Conservation (phyloP, 352 stramenopile species). For the Globisporangium abappressorium region DNA sequence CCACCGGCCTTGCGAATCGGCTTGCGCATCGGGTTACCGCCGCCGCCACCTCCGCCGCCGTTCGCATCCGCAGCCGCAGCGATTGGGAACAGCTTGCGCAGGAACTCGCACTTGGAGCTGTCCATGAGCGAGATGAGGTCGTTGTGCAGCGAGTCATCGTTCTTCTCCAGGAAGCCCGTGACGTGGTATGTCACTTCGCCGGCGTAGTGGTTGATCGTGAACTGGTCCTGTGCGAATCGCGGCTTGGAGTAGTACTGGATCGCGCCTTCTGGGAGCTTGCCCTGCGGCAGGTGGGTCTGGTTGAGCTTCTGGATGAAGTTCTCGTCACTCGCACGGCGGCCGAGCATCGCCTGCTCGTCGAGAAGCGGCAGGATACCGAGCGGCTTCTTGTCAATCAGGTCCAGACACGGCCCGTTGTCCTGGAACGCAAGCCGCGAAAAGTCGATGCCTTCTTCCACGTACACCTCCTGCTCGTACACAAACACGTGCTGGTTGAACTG, state of each 20-base stretch:
- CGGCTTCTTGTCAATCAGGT: constrained; percentile 92
- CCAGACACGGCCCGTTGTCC: constrained; percentile 92
- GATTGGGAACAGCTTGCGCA: constrained; percentile 75
- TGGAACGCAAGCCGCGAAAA: constrained; percentile 91
- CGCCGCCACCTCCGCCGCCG: constrained; percentile 19
- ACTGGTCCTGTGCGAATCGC: constrained; percentile 89
- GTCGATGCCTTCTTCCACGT: constrained; percentile 95
- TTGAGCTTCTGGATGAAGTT: constrained; percentile 92
- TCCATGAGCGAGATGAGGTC: constrained; percentile 88
- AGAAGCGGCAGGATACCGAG: constrained; percentile 92
- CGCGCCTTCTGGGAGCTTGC: constrained; percentile 72
- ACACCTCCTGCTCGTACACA: constrained; percentile 97
- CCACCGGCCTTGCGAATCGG: constrained; percentile 75
- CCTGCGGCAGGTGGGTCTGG: constrained; percentile 82
- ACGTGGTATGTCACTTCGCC: constrained; percentile 96
- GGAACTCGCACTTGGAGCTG: constrained; percentile 75
- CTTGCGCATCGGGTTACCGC: constrained; percentile 48
- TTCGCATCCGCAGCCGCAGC: constrained; percentile 28
- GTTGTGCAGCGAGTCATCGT: constrained; percentile 95
- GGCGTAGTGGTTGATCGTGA: constrained; percentile 97
- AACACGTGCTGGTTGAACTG: constrained; percentile 97
- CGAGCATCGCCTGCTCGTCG: constrained; percentile 95
- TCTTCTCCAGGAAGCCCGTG: constrained; percentile 97
- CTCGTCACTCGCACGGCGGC: constrained; percentile 86
- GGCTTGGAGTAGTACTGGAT: constrained; percentile 85